These are phyloP conservation scores for Rhynchospora pubera DNA, from an alignment of 176 grass and related monocot genomes.

Conservation along the genomic window DNA sequence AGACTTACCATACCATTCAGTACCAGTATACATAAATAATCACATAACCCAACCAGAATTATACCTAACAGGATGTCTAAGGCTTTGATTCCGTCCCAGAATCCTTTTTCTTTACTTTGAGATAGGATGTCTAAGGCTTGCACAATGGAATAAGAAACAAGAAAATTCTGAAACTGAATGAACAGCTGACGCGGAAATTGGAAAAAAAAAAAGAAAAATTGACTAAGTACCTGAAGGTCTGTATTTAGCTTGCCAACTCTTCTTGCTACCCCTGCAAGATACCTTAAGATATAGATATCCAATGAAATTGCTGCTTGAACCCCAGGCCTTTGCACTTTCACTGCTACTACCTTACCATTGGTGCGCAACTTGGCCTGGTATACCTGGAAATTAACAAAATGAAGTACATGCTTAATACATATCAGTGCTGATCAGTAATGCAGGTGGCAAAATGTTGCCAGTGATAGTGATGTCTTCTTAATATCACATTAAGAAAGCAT, in stretches of 20 bases:
- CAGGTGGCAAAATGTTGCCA: not conserved
- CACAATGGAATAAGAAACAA: not conserved
- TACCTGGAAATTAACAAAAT: conserved; percentile 47
- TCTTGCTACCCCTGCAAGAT: conserved; percentile 60
- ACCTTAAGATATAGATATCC: conserved; percentile 92
- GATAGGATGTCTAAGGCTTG: not conserved
- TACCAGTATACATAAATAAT: not conserved
- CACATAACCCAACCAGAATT: not conserved
- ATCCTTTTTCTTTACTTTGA: not conserved
- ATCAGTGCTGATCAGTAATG: not conserved
- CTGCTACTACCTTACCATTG: conserved; percentile 73
- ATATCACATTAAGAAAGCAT: not conserved
- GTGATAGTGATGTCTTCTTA: not conserved
- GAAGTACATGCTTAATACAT: not conserved
- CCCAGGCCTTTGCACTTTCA: conserved; percentile 97
- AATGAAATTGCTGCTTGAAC: conserved; percentile 92
- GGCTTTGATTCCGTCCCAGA: too few relatives aligned
- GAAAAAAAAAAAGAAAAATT: not conserved
- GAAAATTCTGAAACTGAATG: conserved; percentile 3
- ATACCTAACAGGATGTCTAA: too few relatives aligned
- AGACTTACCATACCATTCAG: not conserved
- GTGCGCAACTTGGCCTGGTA: conserved; percentile 72
- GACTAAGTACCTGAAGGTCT: conserved; percentile 59
- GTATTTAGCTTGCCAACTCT: conserved; percentile 76
- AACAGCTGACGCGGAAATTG: not conserved